A percentile compares a stretch with the other conserved stretches of the same genome.
Evolutionary conservation across 2,329 filamentous ascomycete species (phyloP).

Genomic region (Talaromyces albobiverticillius): DNA sequence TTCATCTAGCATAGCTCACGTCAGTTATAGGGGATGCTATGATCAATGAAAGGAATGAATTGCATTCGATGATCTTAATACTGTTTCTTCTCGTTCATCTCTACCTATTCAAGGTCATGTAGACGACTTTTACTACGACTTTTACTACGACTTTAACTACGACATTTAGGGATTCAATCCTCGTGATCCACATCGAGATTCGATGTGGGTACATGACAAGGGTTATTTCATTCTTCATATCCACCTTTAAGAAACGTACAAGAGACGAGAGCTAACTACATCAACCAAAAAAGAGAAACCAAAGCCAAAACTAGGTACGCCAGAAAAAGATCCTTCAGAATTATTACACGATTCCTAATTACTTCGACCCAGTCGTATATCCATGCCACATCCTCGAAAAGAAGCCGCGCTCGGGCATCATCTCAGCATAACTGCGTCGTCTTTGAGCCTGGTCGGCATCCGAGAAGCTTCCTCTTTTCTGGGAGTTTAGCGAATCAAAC

Average conservation of each 20-base stretch:
- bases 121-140: no score
- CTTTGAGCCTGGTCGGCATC: slow-evolving; percentile 27
- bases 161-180: no score
- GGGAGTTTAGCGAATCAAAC: slow-evolving; percentile 9
- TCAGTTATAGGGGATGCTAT: neutral
- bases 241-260: no score
- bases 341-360: neutral
- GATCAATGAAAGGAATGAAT: slow-evolving; percentile 7
- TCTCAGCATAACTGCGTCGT: slow-evolving; percentile 46
- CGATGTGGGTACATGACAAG: neutral
- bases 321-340: neutral
- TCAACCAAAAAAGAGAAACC: neutral
- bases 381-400: slow-evolving; percentile 41
- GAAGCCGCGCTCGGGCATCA: slow-evolving; percentile 32
- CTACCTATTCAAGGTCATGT: no score
- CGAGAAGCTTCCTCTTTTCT: slow-evolving; percentile 12
- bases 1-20: slow-evolving; percentile 13
- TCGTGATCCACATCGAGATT: no score
- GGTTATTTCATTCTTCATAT: neutral
- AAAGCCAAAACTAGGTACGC: no score
- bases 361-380: slow-evolving; percentile 30
- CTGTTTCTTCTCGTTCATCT: no score
- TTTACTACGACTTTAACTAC: no score
- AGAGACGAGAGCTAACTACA: neutral
- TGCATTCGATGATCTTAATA: neutral